phyloP scores from a whole-genome alignment of 352 stramenopile species.

The Nothophytophthora sp. region DNA sequence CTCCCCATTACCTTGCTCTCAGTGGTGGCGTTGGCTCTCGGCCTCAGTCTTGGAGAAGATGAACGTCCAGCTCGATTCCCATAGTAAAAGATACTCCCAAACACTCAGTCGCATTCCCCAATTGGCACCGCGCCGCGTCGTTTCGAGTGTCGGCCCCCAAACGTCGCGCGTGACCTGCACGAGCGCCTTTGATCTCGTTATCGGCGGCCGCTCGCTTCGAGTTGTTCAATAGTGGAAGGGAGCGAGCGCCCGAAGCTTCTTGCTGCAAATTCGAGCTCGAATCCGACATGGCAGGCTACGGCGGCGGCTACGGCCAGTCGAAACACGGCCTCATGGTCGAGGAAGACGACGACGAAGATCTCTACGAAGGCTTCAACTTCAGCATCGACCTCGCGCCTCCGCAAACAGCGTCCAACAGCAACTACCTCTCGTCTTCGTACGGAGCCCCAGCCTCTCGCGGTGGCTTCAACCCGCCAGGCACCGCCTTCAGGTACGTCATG shows the following conservation, averaged over 20 bases:
- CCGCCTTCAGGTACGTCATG: constrained; percentile 64
- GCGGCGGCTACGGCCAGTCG: constrained; percentile 52
- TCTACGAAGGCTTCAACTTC: constrained; percentile 93
- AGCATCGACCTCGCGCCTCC: constrained; percentile 79
- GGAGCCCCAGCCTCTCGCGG: constrained; percentile 53
- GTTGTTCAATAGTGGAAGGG: constrained; percentile 4
- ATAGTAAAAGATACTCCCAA: background rate
- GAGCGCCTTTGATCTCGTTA: constrained; percentile 23
- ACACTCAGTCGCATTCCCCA: background rate
- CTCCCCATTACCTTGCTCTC: constrained; percentile 6
- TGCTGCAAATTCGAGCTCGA: background rate
- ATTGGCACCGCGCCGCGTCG: no score
- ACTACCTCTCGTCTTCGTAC: constrained; percentile 63
- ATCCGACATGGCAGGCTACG: constrained; percentile 37
- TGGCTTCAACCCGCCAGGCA: constrained; percentile 68
- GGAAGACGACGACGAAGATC: constrained; percentile 85
- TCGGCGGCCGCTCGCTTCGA: constrained; percentile 2
- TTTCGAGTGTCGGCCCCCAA: constrained; percentile 31
- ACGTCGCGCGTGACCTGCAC: constrained; percentile 26
- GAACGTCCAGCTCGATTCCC: background rate
- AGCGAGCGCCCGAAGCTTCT: no score
- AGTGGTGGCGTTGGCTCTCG: constrained; percentile 10
- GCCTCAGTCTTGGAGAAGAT: constrained; percentile 13
- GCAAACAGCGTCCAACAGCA: constrained; percentile 61
- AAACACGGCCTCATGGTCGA: constrained; percentile 66